Conservation (phyloP, 2,329 filamentous ascomycete species). For the Anthostomella pinea region DNA sequence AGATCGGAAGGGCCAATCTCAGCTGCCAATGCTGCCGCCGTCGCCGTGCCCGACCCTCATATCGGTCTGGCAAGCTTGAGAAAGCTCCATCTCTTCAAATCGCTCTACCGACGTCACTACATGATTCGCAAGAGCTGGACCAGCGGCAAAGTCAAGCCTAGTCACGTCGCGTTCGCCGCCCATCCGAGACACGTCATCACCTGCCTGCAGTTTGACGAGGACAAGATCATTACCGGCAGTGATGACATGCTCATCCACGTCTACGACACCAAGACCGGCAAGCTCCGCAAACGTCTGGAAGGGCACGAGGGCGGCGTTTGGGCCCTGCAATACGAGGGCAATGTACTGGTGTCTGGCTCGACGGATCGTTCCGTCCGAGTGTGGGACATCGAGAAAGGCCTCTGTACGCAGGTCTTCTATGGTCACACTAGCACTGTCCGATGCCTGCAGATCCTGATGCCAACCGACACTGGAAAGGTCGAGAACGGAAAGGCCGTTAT, state of each 20-base stretch:
- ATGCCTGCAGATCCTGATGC: constrained; percentile 91
- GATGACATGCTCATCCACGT: constrained; percentile 98
- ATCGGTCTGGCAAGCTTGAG: constrained; percentile 76
- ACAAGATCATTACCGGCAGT: constrained; percentile 96
- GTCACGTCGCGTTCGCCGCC: constrained; percentile 93
- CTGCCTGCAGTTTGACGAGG: constrained; percentile 93
- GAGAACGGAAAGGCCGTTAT: constrained; percentile 73
- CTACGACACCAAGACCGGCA: constrained; percentile 94
- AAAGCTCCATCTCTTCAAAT: constrained; percentile 91
- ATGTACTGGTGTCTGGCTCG: constrained; percentile 90
- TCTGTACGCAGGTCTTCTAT: constrained; percentile 93
- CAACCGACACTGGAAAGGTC: constrained; percentile 70
- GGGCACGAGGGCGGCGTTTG: constrained; percentile 97
- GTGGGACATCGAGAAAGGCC: constrained; percentile 93
- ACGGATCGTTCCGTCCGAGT: constrained; percentile 98
- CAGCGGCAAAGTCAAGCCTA: constrained; percentile 75
- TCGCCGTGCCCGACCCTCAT: constrained; percentile 77
- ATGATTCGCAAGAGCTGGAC: constrained; percentile 94
- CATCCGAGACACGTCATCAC: constrained; percentile 96
- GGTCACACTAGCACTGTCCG: constrained; percentile 97
- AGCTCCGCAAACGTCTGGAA: constrained; percentile 75
- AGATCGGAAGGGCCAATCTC: constrained; percentile 80
- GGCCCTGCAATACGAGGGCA: constrained; percentile 95
- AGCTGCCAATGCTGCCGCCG: constrained; percentile 78
- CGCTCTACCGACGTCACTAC: constrained; percentile 87